Percentiles rank a stretch among this genome's conserved stretches.
Evolutionary conservation across 345 rosid species (phyloP).

Genomic region (Ceriops tagal): DNA sequence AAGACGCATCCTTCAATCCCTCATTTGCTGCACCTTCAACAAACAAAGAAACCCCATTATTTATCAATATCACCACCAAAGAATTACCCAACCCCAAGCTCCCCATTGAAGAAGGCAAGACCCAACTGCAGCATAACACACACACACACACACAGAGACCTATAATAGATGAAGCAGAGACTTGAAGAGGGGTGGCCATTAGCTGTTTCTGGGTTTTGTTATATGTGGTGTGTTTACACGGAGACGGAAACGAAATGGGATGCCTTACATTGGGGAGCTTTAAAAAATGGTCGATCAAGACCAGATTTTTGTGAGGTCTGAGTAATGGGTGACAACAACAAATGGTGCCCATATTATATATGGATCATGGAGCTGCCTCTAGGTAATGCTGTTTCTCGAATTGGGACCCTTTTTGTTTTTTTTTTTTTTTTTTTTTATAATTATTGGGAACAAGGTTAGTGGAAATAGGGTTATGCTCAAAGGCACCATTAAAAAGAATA

Average conservation of each 20-base stretch:
- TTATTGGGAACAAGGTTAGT: no score
- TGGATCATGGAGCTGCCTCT: background rate
- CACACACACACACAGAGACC: conserved; percentile 26
- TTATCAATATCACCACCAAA: background rate
- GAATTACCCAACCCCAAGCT: background rate
- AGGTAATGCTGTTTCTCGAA: background rate
- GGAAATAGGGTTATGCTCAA: no score
- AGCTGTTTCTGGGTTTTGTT: conserved; percentile 16
- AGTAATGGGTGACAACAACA: conserved; percentile 17
- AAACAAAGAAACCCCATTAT: background rate
- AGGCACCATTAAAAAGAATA: no score
- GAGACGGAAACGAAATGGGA: conserved; percentile 5
- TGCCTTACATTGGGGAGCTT: conserved; percentile 13
- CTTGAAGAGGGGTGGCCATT: conserved; percentile 43
- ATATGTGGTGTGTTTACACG: conserved; percentile 2
- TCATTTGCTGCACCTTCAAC: conserved; percentile 46
- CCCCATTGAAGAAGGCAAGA: background rate
- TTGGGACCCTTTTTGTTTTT: no score
- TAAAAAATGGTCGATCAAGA: conserved; percentile 8
- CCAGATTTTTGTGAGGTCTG: background rate
- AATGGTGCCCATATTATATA: conserved; percentile 40
- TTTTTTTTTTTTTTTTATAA: background rate
- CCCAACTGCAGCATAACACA: background rate
- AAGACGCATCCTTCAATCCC: conserved; percentile 42
- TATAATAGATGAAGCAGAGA: conserved; percentile 43